Evolutionary conservation across 768 basidiomycete species (phyloP), one percentile per base, ranked within the genome.

Genomic region (Lentinula sp.): DNA sequence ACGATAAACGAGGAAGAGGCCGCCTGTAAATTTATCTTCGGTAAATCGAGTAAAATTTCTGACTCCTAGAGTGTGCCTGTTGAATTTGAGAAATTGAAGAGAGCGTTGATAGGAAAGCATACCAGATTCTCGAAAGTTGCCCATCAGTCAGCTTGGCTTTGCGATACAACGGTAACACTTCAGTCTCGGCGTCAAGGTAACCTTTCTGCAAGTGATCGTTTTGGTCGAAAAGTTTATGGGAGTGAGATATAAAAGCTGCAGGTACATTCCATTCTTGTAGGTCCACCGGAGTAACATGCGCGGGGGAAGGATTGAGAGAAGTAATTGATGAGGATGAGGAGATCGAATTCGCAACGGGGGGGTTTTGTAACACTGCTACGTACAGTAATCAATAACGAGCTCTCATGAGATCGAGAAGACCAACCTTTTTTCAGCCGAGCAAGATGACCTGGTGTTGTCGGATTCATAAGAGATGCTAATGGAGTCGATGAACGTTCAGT

Each of bases 371-470:
- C 18, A 37, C 43, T 59, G 28, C 28, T 28, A 28, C 28, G 16
- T 7, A 9, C n/a, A 33, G 23, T 37, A 9, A 15, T 20, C 33
- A 16, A 4, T 5, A 54, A 48, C 2, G 20, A 41, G 23, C 33
- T 41, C 57, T 18, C 42, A 37, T 16, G 6, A 2, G 12, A 39
- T 71, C 41, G 75, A 70, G 43, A 90, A 83, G 60, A 88, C 80
- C 69, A 85, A 85, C 82, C 88, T 85, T 41, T 83, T 88, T 61
- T 16, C 82, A 85, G 66, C 84, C 85, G 70, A 20, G 48, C 50
- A n/a, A 52, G 33, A 13, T 50, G 36, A 39, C 41, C 37, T 4
- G 20, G 12, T 9, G 48, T 33, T 20, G 23, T 12, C 16, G 12
- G 23, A 4, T 23, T 35, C 49, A 8, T 1, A 12, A 18, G 32